Evolutionary conservation across 306 rosid species (phyloP).

Genomic region (Cicer arietinum): DNA sequence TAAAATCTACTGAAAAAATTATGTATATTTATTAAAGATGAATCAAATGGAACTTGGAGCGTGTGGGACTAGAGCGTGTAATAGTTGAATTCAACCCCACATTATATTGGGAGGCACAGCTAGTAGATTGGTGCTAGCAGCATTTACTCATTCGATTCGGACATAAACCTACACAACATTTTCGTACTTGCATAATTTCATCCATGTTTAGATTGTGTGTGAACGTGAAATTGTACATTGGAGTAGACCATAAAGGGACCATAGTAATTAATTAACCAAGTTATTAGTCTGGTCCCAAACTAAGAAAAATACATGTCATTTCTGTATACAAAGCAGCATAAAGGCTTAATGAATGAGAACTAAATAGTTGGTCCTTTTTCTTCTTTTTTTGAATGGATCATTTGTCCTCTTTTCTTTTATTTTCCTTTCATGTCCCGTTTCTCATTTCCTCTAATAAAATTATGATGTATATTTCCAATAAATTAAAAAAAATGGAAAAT

Average conservation of each 20-base stretch:
- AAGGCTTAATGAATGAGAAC: background rate
- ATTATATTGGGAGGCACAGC: background rate
- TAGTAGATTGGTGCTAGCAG: background rate
- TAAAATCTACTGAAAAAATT: no score
- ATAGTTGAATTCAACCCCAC: background rate
- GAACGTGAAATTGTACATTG: background rate
- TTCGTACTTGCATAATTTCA: background rate
- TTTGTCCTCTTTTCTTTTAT: background rate
- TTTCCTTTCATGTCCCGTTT: background rate
- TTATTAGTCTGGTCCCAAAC: conserved; percentile 3
- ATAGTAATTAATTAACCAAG: background rate
- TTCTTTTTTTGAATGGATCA: background rate
- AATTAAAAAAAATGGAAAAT: no score
- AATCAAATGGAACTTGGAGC: background rate
- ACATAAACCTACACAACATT: conserved; percentile 12
- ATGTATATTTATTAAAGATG: background rate
- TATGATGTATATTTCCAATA: background rate
- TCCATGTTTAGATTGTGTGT: background rate
- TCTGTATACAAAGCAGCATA: background rate
- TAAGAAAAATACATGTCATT: background rate
- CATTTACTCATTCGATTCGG: background rate
- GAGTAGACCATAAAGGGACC: background rate
- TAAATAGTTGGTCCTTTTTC: background rate
- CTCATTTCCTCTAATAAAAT: background rate
- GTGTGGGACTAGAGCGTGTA: background rate